Evolutionary conservation across 2,329 filamentous ascomycete genomes (phyloP).

Genomic region (Didymella exigua): DNA sequence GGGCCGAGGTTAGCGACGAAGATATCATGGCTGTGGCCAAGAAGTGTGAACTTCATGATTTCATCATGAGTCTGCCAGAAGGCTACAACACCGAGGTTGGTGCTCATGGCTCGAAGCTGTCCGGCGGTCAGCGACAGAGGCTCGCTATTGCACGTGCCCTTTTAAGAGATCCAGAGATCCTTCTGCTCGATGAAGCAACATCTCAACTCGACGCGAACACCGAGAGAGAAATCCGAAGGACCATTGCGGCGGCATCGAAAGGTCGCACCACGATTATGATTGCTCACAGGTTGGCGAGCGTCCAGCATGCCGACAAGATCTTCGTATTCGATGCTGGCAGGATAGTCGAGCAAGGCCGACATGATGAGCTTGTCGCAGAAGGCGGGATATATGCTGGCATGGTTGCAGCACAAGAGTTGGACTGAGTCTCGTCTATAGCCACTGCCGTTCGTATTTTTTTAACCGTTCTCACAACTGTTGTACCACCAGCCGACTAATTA

Average conservation of each 20-base stretch:
- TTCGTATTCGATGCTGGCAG: constrained; percentile 74
- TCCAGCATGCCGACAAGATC: constrained; percentile 80
- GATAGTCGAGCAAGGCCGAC: constrained; percentile 66
- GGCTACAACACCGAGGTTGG: constrained; percentile 56
- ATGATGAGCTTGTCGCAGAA: constrained; percentile 60
- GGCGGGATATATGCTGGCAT: constrained; percentile 46
- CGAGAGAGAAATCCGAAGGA: constrained; percentile 51
- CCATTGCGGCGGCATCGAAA: constrained; percentile 49
- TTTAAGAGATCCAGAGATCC: constrained; percentile 53
- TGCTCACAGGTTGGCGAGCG: constrained; percentile 76
- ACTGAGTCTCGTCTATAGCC: constrained; percentile 19
- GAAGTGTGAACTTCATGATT: constrained; percentile 54
- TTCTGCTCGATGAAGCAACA: constrained; percentile 56
- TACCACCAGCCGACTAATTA: neutral
- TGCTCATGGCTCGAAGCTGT: constrained; percentile 51
- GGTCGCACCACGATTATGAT: constrained; percentile 72
- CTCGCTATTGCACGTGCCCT: constrained; percentile 55
- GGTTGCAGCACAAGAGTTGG: constrained; percentile 46
- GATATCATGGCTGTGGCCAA: constrained; percentile 46
- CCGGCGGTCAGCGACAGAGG: constrained; percentile 55
- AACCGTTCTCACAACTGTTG: neutral
- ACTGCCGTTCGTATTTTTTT: neutral
- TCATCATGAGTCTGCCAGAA: constrained; percentile 54
- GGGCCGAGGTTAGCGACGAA: constrained; percentile 28
- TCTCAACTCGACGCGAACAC: constrained; percentile 55